Evolutionary conservation across 192 early-diverging fungal species (phyloP).

Genomic region (Podila horticola): DNA sequence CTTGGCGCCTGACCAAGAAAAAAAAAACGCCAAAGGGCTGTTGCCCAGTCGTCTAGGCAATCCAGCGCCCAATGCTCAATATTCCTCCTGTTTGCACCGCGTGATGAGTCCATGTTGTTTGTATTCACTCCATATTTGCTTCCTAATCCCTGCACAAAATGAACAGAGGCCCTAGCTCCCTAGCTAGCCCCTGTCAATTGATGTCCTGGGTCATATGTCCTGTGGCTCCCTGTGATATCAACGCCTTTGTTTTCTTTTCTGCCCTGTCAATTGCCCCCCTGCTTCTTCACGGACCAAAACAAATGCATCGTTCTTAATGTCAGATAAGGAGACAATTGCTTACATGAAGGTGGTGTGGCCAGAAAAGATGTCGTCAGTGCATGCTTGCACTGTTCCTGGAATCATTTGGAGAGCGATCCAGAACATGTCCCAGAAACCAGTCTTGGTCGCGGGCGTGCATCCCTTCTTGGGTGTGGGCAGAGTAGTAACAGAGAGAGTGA

Average conservation of each 20-base stretch:
- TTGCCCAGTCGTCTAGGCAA: too few relatives aligned
- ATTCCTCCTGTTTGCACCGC: too few relatives aligned
- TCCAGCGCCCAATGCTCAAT: too few relatives aligned
- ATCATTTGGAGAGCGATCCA: constrained; percentile 47
- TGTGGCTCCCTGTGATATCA: too few relatives aligned
- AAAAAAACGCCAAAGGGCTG: too few relatives aligned
- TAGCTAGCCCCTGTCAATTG: too few relatives aligned
- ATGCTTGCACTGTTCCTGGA: constrained; percentile 49
- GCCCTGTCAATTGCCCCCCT: not conserved
- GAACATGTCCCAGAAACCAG: constrained; percentile 36
- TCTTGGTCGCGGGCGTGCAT: constrained; percentile 25
- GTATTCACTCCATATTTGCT: too few relatives aligned
- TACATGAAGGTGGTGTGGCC: constrained; percentile 56
- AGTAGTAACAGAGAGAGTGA: constrained; percentile 51
- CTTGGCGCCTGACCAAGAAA: not conserved
- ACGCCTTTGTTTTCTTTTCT: not conserved
- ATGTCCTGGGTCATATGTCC: too few relatives aligned
- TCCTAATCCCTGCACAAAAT: too few relatives aligned
- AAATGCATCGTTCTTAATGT: not conserved
- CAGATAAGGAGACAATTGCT: not conserved
- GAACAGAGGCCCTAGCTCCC: too few relatives aligned
- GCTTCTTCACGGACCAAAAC: not conserved
- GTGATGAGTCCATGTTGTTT: too few relatives aligned
- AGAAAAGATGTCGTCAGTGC: constrained; percentile 57
- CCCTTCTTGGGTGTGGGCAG: constrained; percentile 50